Conservation (phyloP, 345 rosid species). For the Xanthoceras sorbifolium region DNA sequence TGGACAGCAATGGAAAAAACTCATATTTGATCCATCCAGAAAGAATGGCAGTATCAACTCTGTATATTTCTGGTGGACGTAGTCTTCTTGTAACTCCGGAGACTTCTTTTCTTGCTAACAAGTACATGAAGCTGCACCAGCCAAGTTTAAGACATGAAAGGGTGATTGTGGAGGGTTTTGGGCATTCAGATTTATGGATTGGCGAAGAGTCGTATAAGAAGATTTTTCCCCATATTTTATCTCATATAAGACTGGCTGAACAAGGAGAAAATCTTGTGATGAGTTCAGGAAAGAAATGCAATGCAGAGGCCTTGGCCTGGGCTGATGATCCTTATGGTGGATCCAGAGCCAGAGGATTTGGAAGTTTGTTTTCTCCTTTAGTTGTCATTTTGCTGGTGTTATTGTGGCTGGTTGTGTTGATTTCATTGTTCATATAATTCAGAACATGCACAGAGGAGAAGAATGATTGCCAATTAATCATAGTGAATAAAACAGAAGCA, state of each 20-base stretch:
- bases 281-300: constrained; percentile 13
- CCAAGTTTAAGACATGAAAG: constrained; percentile 45
- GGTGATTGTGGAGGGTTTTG: constrained; percentile 46
- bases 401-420: constrained; percentile 4
- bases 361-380: constrained; percentile 26
- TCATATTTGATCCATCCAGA: constrained; percentile 41
- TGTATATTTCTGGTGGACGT: constrained; percentile 42
- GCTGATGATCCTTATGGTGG: constrained; percentile 32
- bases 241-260: constrained; percentile 38
- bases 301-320: constrained; percentile 38
- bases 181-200: constrained; percentile 45
- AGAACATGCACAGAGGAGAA: neutral
- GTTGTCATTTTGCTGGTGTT: neutral
- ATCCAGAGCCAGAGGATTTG: constrained; percentile 20
- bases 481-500: too few relatives aligned
- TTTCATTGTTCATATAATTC: constrained; percentile 6
- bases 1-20: constrained; percentile 38
- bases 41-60: constrained; percentile 42
- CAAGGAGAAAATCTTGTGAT: constrained; percentile 20
- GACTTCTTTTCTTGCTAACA: constrained; percentile 47
- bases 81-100: constrained; percentile 40
- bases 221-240: constrained; percentile 44
- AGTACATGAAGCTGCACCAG: constrained; percentile 47
- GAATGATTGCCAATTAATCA: neutral
- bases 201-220: constrained; percentile 41